Conservation (phyloP, 2,329 filamentous ascomycete genomes). For the Thielaviopsis euricoi region DNA sequence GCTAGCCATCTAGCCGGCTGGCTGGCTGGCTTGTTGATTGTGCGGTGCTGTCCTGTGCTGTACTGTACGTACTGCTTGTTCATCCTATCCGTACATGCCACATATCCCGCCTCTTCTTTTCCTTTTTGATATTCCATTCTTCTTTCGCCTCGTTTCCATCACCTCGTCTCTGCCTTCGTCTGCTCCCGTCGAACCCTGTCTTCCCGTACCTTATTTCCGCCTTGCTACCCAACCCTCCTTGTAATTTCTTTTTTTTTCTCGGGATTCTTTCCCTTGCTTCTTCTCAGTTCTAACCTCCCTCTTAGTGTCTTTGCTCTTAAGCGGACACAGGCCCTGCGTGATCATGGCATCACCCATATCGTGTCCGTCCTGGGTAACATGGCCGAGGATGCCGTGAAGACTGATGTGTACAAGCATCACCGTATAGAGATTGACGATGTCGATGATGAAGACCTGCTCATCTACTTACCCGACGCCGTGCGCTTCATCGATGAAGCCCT, state of each 20-base stretch:
- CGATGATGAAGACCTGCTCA: constrained; percentile 72
- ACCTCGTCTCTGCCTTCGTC: background rate
- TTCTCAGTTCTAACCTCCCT: background rate
- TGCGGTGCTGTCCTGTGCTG: too few species aligned
- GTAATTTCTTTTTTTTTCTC: background rate
- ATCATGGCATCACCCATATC: constrained; percentile 72
- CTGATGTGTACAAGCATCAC: constrained; percentile 47
- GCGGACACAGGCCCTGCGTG: constrained; percentile 50
- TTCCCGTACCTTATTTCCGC: background rate
- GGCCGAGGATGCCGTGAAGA: constrained; percentile 5
- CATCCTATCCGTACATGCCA: background rate
- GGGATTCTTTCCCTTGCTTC: background rate
- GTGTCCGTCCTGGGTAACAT: constrained; percentile 55
- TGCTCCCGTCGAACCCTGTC: background rate
- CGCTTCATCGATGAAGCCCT: constrained; percentile 71
- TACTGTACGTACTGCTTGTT: too few species aligned
- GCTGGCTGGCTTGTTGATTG: background rate
- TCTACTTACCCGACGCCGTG: constrained; percentile 63
- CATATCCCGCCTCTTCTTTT: background rate
- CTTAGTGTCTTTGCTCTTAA: constrained; percentile 63
- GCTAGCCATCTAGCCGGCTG: too few species aligned
- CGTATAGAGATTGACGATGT: constrained; percentile 80
- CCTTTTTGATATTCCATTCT: background rate
- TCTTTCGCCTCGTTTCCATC: background rate
- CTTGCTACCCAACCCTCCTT: background rate